Percentiles rank a stretch among this genome's conserved stretches.
phyloP scores from a whole-genome alignment of 176 grass and related monocot genomes.

The Carex parvula region DNA sequence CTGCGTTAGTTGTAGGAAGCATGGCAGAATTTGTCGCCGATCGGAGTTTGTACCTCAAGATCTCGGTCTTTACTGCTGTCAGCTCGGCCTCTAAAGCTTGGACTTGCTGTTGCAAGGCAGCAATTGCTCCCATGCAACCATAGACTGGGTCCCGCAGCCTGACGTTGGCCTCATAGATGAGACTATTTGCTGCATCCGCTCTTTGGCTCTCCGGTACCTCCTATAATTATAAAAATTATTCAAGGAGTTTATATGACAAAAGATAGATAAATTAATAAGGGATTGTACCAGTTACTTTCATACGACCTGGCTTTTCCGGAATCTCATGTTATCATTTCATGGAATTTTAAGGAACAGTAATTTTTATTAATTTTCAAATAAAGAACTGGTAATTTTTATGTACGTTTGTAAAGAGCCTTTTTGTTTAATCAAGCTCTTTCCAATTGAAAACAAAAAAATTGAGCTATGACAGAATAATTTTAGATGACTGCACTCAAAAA shows the following conservation, averaged over 20 bases:
- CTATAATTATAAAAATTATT: conserved; percentile 24
- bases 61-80: conserved; percentile 51
- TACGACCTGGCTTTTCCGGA: not conserved
- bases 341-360: not conserved
- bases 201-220: conserved; percentile 91
- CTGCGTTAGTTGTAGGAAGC: conserved; percentile 49
- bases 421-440: not conserved
- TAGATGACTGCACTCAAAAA: not conserved
- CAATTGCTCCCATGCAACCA: conserved; percentile 90
- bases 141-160: conserved; percentile 79
- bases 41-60: conserved; percentile 59
- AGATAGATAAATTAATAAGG: not conserved
- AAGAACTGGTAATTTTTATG: not conserved
- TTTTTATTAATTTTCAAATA: not conserved
- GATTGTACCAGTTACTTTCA: not conserved
- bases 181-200: conserved; percentile 72
- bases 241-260: not conserved
- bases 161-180: conserved; percentile 90
- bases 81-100: conserved; percentile 81
- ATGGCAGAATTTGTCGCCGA: conserved; percentile 20
- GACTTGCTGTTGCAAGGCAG: conserved; percentile 74
- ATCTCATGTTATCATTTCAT: not conserved
- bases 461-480: not conserved
- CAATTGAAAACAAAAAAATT: not conserved
- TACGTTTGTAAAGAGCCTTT: not conserved